Base-by-base conservation (phyloP, 768 basidiomycete genomes). In the Omphalotus guepiniiformis region DNA sequence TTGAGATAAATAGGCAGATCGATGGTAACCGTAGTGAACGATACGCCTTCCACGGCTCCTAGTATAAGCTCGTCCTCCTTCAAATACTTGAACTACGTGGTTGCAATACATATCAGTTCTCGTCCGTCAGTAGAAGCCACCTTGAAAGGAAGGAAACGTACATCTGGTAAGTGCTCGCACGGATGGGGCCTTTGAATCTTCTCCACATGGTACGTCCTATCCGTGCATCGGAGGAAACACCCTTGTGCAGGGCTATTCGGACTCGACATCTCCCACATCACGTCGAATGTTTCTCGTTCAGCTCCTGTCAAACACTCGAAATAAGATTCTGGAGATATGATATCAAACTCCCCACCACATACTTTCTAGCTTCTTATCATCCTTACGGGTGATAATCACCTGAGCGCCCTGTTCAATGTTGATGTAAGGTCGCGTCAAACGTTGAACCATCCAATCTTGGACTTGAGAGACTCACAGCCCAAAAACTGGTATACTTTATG, bases 401-500 rank as follows among this genome's bases (percentile, higher is more conserved):
- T 91, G 86, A 7, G 86, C 90, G 28, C 88, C 89, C 89, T 92
- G 40, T 26, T 42, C n/a, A 48, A 39, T 1, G 22, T 44, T 6
- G 30, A 46, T 36, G 25, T n/a, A n/a, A n/a, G n/a, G n/a, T n/a
- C n/a, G n/a, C n/a, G n/a, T n/a, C n/a, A n/a, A n/a, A n/a, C n/a
- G 21, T 13, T 38, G 29, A n/a, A 23, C 7, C 21, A 12, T 22
- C 40, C 29, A 23, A 39, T 6, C 12, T 32, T 28, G 37, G 19
- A 35, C 23, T 47, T 23, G 5, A 41, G 39, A 41, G 21, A 36
- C 32, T 53, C 53, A 88, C 89, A 29, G 89, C 89, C 89, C 89
- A 91, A 27, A 78, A 78, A 60, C 85, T 88, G 2, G 90, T 88
- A 55, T 88, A 92, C 44, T 74, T 73, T 58, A 85, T 82, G n/a